phyloP scores from a whole-genome alignment of 164 flowering plant genomes.

The Euptelea pleiosperma region DNA sequence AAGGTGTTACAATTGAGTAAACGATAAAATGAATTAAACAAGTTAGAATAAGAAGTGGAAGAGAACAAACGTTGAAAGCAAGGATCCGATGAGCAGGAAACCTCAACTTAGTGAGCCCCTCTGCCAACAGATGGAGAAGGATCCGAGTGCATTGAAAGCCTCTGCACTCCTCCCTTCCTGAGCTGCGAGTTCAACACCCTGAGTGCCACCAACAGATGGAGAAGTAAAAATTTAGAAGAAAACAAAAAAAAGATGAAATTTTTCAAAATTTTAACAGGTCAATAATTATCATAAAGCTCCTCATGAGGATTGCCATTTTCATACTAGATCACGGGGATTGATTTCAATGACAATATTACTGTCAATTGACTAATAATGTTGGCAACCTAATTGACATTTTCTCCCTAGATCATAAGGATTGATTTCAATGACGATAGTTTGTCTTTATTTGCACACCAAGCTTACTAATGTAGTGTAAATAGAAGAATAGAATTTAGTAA shows the following conservation, averaged over 20 bases:
- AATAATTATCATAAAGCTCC: too few relatives aligned
- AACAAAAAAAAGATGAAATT: neutral
- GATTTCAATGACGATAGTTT: too few relatives aligned
- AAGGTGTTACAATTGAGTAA: neutral
- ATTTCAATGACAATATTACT: too few relatives aligned
- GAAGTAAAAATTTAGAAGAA: neutral
- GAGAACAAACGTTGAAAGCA: slow-evolving; percentile 70
- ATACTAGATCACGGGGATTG: too few relatives aligned
- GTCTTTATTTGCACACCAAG: slow-evolving; percentile 98
- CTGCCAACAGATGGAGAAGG: too few relatives aligned
- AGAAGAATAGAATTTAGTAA: slow-evolving; percentile 1
- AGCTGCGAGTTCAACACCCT: slow-evolving; percentile 91
- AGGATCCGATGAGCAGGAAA: slow-evolving; percentile 99
- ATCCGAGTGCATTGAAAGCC: slow-evolving; percentile 93
- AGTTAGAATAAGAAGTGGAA: neutral
- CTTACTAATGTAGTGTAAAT: slow-evolving; percentile 43
- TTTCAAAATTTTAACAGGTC: neutral
- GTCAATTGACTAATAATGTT: too few relatives aligned
- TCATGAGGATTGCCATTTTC: too few relatives aligned
- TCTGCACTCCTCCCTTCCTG: slow-evolving; percentile 90
- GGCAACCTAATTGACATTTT: too few relatives aligned
- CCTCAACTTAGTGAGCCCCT: slow-evolving; percentile 87
- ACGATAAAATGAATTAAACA: neutral
- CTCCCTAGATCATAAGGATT: too few relatives aligned
- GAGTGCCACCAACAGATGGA: slow-evolving; percentile 9